Evolutionary conservation across 768 basidiomycete species (phyloP), one percentile per base, ranked within the genome.

Genomic region (Collybiopsis confluens): DNA sequence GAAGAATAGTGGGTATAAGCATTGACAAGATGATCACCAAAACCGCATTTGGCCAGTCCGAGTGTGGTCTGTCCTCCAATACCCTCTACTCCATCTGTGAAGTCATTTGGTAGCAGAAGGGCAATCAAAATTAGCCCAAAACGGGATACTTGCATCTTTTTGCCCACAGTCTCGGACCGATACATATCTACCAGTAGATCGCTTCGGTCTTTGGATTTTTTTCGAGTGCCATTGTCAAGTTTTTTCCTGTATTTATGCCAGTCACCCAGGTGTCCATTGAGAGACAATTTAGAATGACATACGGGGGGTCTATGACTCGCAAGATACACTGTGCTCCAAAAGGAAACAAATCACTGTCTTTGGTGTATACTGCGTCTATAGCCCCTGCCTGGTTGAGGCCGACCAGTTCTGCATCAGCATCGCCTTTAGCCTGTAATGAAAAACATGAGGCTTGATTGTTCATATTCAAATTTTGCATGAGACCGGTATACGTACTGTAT

Each of bases 351-450:
- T 87, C 85, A 0, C 84, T 85, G 56, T 87, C 86, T 59, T 87
- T 85, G 0, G 85, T 79, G 37, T 85, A 65, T 3, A 87, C 75
- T 1, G 77, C 81, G 60, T 87, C 86, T 46, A 87, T 80, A 53
- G 79, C 61, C 7, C 82, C 83, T 33, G 74, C 70, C 18, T 69
- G 68, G 52, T 82, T 83, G 57, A 87, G 69, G 44, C 79, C 74
- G 1, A 85, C 85, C 2, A 87, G 70, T 57, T 87, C 85, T 0
- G 85, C 86, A 61, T 87, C 85, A 1, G 85, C 85, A 62, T 87
- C 85, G 11, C 85, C 85, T 10, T 36, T 36, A 20, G 50, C 50
- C 47, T 49, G 45, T n/a, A 4, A 10, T 11, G 6, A 45, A 18
- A 10, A 24, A 11, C n/a, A 26, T 15, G 16, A 26, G 7, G 18